Evolutionary conservation across 805 yeast genomes (phyloP).

Genomic region (Zygosaccharomyces gambellarensis): DNA sequence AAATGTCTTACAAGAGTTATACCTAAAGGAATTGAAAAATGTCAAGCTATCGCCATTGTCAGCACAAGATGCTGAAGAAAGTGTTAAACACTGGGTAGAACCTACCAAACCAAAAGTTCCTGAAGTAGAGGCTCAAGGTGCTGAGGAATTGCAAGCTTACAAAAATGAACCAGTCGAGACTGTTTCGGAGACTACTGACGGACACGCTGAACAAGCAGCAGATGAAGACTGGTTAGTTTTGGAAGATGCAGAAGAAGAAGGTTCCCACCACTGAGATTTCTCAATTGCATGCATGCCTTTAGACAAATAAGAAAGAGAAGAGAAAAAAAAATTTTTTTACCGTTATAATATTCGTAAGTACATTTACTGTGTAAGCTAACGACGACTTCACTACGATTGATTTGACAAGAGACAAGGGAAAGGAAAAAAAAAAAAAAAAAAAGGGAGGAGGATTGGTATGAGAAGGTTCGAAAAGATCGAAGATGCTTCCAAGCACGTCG

Average conservation of each 20-base stretch:
- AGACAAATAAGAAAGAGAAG: background rate
- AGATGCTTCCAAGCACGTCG: conserved; percentile 22
- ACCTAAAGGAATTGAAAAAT: conserved; percentile 78
- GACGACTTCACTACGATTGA: conserved; percentile 1
- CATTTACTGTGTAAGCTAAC: conserved; percentile 2
- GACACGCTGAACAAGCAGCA: conserved; percentile 16
- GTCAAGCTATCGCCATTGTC: conserved; percentile 80
- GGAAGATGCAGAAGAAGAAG: conserved; percentile 58
- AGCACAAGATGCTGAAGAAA: conserved; percentile 68
- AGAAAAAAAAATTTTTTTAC: background rate
- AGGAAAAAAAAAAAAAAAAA: background rate
- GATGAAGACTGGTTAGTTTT: conserved; percentile 75
- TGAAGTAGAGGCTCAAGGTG: conserved; percentile 60
- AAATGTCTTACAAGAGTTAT: conserved; percentile 74
- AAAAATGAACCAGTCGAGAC: conserved; percentile 73
- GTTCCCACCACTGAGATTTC: conserved; percentile 39
- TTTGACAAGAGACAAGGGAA: background rate
- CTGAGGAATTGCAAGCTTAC: conserved; percentile 62
- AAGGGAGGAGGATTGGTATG: background rate
- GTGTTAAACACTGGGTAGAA: conserved; percentile 76
- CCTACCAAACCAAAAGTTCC: conserved; percentile 81
- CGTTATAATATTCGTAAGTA: conserved; percentile 6
- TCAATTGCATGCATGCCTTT: conserved; percentile 4
- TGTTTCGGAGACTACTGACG: conserved; percentile 44
- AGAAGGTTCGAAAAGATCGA: conserved; percentile 15